Evolutionary conservation across 768 basidiomycete species (phyloP), one percentile per base, ranked within the genome.

Genomic region (Tulasnella sp.): DNA sequence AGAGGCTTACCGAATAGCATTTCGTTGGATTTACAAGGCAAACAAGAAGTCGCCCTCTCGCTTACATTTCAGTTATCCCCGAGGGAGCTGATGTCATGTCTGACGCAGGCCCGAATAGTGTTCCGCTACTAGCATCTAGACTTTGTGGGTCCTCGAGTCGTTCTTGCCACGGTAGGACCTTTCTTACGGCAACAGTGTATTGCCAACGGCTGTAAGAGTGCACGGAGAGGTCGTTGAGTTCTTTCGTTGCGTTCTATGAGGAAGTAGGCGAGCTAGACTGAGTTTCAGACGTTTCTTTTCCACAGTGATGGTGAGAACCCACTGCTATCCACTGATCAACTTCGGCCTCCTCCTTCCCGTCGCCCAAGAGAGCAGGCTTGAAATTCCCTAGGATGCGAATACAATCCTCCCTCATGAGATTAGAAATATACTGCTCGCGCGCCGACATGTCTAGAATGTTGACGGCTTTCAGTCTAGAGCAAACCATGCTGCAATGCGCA

Each of bases 101-200:
- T 31, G 44, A 36, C 5, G 44, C 44, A 27, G 75, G n/a, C 1
- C 34, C 44, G 8, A 68, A 19, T 14, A 68, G 1, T 36, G 27
- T 68, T 68, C 62, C 75, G 31, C 39, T n/a, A 3, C 75, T 46
- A 10, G 21, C 24, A 14, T 77, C 76, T 8, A 34, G 0, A 18
- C 36, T 1, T 21, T 77, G 31, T 3, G 76, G 76, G 12, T 39
- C 36, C 27, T 77, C 76, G 9, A 62, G 31, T 39, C 68, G 3
- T 52, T 77, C 76, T 62, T 62, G 58, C 76, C 76, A 77, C 6
- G 76, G 76, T 18, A 27, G 48, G 31, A 31, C 18, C 12, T 34
- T 77, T 40, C 76, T 58, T n/a, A 62, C 58, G 31, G 76, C 76
- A 6, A 42, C 42, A 42, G 48, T 42, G 42, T 77, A 77, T 40